A percentile compares a stretch with the other conserved stretches of the same genome.
Conservation (phyloP, 2,329 filamentous ascomycete species). For the Aquanectria penicillioides region DNA sequence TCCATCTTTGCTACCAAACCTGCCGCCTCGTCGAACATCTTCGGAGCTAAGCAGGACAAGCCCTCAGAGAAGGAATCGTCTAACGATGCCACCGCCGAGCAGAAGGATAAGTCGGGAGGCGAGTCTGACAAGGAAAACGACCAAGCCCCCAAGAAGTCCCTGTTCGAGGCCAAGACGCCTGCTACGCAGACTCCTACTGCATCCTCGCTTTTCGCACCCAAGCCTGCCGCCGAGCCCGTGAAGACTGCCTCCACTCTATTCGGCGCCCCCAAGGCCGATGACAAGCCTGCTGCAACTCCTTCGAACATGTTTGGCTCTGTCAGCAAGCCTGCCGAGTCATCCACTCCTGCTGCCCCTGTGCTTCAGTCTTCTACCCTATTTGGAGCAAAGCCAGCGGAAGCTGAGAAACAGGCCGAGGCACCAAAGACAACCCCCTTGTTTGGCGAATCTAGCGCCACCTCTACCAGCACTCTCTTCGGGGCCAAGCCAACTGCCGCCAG, state of each 20-base stretch:
- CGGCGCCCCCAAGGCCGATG: conserved; percentile 35
- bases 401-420: conserved; percentile 39
- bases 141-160: conserved; percentile 47
- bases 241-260: conserved; percentile 44
- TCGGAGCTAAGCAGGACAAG: conserved; percentile 48
- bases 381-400: conserved; percentile 44
- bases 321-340: conserved; percentile 45
- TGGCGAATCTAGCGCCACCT: conserved; percentile 30
- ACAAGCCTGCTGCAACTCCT: conserved; percentile 36
- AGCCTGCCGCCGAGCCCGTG: conserved; percentile 43
- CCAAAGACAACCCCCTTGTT: conserved; percentile 45
- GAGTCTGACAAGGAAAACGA: conserved; percentile 59
- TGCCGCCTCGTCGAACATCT: conserved; percentile 46
- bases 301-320: conserved; percentile 51
- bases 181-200: conserved; percentile 43
- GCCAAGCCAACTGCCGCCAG: conserved; percentile 36
- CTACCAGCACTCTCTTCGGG: conserved; percentile 36
- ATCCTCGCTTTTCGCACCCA: conserved; percentile 46
- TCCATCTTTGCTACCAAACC: conserved; percentile 52
- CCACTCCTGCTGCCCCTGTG: conserved; percentile 32
- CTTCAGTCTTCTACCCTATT: conserved; percentile 48
- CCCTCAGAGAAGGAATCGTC: conserved; percentile 42
- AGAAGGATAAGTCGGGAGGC: conserved; percentile 46
- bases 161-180: conserved; percentile 45
- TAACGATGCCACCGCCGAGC: conserved; percentile 32